A percentile compares a stretch with the other conserved stretches of the same genome.
phyloP scores from a whole-genome alignment of 805 yeast genomes.

The Sugiyamaella smithiae region DNA sequence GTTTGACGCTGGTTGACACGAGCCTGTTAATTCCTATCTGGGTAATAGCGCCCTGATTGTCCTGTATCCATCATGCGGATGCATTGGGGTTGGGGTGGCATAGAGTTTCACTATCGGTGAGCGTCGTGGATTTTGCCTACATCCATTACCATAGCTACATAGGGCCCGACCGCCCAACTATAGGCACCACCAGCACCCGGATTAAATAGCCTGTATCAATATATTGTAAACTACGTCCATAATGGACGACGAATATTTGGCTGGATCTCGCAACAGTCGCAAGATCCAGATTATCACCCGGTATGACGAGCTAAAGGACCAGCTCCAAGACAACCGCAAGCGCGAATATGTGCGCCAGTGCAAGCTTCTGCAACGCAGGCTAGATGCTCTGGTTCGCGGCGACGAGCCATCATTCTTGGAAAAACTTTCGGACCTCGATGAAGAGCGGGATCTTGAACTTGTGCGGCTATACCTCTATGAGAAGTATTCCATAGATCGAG shows the following conservation, averaged over 20 bases:
- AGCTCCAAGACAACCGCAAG: conserved; percentile 12
- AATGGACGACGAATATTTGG: not conserved
- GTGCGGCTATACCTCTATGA: conserved; percentile 18
- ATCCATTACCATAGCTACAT: too few species aligned
- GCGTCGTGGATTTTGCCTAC: not conserved
- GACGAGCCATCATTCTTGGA: conserved; percentile 19
- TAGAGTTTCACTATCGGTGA: conserved; percentile 1
- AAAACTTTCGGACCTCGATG: conserved; percentile 21
- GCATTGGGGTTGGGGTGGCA: conserved; percentile 1
- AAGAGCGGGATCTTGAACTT: conserved; percentile 22
- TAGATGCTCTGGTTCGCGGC: conserved; percentile 13
- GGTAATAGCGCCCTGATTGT: too few species aligned
- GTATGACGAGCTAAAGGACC: conserved; percentile 15
- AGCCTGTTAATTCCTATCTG: conserved; percentile 2
- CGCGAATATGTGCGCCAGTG: conserved; percentile 15
- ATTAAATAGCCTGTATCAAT: not conserved
- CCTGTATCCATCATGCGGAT: not conserved
- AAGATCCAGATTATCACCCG: conserved; percentile 1
- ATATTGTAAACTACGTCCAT: not conserved
- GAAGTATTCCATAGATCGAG: conserved; percentile 15
- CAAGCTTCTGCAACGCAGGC: conserved; percentile 8
- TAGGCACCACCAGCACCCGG: not conserved
- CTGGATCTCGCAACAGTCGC: conserved; percentile 3
- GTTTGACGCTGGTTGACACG: too few species aligned
- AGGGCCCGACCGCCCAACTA: too few species aligned